Conservation (phyloP, 2,329 filamentous ascomycete species). For the Botrytis elliptica region DNA sequence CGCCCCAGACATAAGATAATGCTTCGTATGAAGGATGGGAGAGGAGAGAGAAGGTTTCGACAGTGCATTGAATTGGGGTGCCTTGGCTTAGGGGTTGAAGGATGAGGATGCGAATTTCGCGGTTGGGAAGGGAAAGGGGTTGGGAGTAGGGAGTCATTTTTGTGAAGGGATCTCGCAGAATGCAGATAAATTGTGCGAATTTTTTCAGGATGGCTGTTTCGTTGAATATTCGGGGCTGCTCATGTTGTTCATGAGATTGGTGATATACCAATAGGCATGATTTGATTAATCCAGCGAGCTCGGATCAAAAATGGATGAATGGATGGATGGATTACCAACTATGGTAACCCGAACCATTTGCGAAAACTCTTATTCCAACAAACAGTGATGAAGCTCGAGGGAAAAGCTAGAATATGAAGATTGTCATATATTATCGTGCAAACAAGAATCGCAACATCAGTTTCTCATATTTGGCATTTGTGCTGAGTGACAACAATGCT, state of each 20-base stretch:
- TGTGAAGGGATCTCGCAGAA: background rate
- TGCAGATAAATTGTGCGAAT: background rate
- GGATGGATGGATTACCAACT: slow-evolving; percentile 6
- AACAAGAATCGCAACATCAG: background rate
- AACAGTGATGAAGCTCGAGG: background rate
- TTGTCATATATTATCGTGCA: background rate
- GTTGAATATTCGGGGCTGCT: background rate
- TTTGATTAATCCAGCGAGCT: background rate
- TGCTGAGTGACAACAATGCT: background rate
- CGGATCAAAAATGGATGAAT: background rate
- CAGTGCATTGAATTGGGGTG: background rate
- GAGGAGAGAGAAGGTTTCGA: slow-evolving; percentile 16
- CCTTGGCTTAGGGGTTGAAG: background rate
- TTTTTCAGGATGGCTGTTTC: background rate
- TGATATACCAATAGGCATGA: background rate
- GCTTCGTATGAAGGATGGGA: slow-evolving; percentile 19
- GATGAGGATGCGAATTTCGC: background rate
- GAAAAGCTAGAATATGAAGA: background rate
- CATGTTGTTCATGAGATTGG: background rate
- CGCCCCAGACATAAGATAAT: slow-evolving; percentile 23
- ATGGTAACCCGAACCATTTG: background rate
- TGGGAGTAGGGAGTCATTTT: background rate
- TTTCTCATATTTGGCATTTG: background rate
- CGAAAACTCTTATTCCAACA: background rate
- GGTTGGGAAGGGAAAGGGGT: background rate